Percentiles rank a stretch among this genome's conserved stretches.
Conservation (phyloP, 2,329 filamentous ascomycete genomes). For the Penicillium italicum region DNA sequence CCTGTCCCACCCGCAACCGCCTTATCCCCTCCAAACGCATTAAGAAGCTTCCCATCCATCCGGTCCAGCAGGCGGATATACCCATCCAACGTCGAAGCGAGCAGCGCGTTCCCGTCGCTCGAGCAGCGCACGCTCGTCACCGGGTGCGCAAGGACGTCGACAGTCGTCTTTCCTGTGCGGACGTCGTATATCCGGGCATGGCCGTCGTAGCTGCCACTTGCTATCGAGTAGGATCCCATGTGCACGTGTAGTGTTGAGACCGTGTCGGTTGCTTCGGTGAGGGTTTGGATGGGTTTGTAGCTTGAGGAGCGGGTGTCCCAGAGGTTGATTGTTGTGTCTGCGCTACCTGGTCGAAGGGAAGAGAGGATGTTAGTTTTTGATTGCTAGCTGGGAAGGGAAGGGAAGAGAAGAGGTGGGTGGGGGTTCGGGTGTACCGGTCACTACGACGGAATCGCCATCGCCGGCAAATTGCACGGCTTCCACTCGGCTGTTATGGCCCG, state of each 20-base stretch:
- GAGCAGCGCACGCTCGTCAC: slow-evolving; percentile 75
- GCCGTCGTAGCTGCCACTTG: slow-evolving; percentile 80
- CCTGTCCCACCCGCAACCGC: slow-evolving; percentile 39
- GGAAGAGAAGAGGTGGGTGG: no score
- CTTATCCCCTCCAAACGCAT: slow-evolving; percentile 58
- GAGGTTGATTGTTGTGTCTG: slow-evolving; percentile 43
- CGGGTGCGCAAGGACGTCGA: slow-evolving; percentile 62
- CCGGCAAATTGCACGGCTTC: slow-evolving; percentile 79
- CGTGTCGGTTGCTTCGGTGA: slow-evolving; percentile 42
- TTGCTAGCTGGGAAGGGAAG: neutral
- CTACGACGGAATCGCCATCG: slow-evolving; percentile 67
- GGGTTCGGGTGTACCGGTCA: slow-evolving; percentile 49
- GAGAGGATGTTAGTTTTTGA: neutral
- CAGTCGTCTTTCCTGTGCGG: slow-evolving; percentile 65
- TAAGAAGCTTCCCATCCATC: slow-evolving; percentile 66
- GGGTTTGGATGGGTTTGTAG: slow-evolving; percentile 43
- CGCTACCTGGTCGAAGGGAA: slow-evolving; percentile 41
- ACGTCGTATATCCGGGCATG: slow-evolving; percentile 78
- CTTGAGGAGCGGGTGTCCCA: slow-evolving; percentile 43
- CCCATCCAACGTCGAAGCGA: slow-evolving; percentile 74
- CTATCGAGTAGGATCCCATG: slow-evolving; percentile 49
- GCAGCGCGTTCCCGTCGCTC: slow-evolving; percentile 67
- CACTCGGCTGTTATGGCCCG: slow-evolving; percentile 67
- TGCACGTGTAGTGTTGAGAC: slow-evolving; percentile 42
- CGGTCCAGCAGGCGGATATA: slow-evolving; percentile 78